These are phyloP conservation scores for Claviceps monticola DNA, from an alignment of 2,329 filamentous ascomycete species.

Conservation along the genomic window DNA sequence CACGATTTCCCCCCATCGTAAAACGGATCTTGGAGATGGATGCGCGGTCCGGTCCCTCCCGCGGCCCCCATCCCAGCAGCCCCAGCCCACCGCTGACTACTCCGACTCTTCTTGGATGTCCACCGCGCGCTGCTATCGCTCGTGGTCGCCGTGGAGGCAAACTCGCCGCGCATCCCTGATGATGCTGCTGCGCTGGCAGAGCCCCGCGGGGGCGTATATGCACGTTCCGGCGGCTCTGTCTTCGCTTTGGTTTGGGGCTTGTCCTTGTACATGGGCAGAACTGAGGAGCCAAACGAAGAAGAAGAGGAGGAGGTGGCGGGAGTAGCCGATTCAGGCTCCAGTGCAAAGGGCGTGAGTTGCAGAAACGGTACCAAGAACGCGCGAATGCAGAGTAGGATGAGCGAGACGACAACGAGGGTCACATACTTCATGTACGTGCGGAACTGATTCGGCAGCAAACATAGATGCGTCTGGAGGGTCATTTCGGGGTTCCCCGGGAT, in stretches of 20 bases:
- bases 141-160: constrained; percentile 10
- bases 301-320: background rate
- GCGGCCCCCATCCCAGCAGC: constrained; percentile 17
- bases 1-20: constrained; percentile 26
- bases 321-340: constrained; percentile 24
- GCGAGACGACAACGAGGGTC: constrained; percentile 40
- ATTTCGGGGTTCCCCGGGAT: constrained; percentile 26
- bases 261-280: constrained; percentile 33
- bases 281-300: constrained; percentile 7
- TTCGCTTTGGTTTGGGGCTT: constrained; percentile 42
- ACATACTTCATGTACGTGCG: constrained; percentile 71
- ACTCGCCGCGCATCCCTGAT: constrained; percentile 10
- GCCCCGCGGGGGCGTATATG: background rate
- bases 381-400: constrained; percentile 36
- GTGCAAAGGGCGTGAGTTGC: constrained; percentile 37
- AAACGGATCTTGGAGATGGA: constrained; percentile 32
- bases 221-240: background rate
- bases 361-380: constrained; percentile 44
- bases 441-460: constrained; percentile 78
- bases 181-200: constrained; percentile 8
- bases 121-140: constrained; percentile 7
- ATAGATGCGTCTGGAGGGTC: constrained; percentile 80
- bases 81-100: constrained; percentile 25
- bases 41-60: constrained; percentile 30
- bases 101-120: constrained; percentile 15